A percentile compares a stretch with the other conserved stretches of the same genome.
These are phyloP conservation scores for Diaporthe nobilis DNA, from an alignment of 2,329 filamentous ascomycete species.

Conservation along the genomic window DNA sequence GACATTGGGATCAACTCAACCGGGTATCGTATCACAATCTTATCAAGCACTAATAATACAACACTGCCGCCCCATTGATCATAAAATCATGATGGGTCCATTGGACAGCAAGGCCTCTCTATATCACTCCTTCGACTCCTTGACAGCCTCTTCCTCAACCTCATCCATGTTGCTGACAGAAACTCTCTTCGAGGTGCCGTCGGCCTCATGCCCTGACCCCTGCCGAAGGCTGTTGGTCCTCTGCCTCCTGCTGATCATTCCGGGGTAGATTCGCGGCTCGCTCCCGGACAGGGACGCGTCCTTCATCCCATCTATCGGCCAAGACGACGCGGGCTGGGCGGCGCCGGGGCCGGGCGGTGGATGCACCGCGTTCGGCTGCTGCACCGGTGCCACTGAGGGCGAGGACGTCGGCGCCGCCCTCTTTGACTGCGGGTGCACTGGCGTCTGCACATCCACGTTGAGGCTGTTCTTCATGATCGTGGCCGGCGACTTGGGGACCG, in stretches of 20 bases:
- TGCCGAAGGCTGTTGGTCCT: conserved; percentile 59
- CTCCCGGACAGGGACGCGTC: conserved; percentile 67
- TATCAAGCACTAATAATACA: conserved; percentile 13
- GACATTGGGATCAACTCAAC: conserved; percentile 5
- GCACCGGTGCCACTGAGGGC: conserved; percentile 21
- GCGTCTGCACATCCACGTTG: conserved; percentile 30
- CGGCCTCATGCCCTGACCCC: conserved; percentile 56
- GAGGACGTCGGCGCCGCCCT: conserved; percentile 38
- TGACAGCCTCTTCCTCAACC: conserved; percentile 15
- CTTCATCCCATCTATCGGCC: conserved; percentile 52
- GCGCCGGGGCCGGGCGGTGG: background rate
- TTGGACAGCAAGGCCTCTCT: background rate
- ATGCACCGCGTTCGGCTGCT: conserved; percentile 1
- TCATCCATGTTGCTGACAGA: conserved; percentile 13
- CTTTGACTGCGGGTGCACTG: background rate
- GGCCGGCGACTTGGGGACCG: conserved; percentile 44
- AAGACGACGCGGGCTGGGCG: conserved; percentile 19
- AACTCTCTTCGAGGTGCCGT: conserved; percentile 43
- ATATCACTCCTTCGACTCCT: conserved; percentile 15
- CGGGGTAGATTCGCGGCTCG: conserved; percentile 81
- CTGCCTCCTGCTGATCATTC: conserved; percentile 68
- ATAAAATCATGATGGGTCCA: background rate
- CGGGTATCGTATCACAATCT: conserved; percentile 19
- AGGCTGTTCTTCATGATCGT: conserved; percentile 44
- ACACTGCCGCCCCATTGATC: background rate